Conservation (phyloP, 192 early-diverging fungal species). For the Backusella psychrophila region DNA sequence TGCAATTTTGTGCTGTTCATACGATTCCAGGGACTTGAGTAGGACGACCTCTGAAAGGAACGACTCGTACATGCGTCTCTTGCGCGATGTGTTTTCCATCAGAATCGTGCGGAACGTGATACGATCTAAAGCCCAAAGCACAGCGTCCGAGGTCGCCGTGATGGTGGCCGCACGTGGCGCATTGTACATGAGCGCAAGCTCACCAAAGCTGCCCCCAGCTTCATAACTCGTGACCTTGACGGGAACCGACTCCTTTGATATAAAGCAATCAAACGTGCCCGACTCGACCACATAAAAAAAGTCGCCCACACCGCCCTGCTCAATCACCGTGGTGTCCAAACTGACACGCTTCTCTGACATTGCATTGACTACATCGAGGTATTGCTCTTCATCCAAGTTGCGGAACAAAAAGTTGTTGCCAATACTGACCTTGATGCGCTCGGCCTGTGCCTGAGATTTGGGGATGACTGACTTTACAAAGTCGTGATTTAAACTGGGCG, state of each 20-base stretch:
- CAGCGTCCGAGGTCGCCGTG: slow-evolving; percentile 73
- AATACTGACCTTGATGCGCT: slow-evolving; percentile 79
- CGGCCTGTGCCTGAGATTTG: slow-evolving; percentile 84
- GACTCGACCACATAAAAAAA: slow-evolving; percentile 98
- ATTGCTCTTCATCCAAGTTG: slow-evolving; percentile 93
- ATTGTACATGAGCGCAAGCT: slow-evolving; percentile 99
- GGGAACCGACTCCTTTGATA: slow-evolving; percentile 64
- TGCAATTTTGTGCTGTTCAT: slow-evolving; percentile 98
- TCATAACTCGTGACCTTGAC: slow-evolving; percentile 79
- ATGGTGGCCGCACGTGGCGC: slow-evolving; percentile 97
- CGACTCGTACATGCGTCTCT: slow-evolving; percentile 94
- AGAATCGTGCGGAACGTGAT: slow-evolving; percentile 95
- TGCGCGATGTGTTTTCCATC: slow-evolving; percentile 96
- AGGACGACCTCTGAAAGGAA: slow-evolving; percentile 93
- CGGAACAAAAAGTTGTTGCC: slow-evolving; percentile 93
- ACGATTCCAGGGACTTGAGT: slow-evolving; percentile 86
- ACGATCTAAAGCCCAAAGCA: slow-evolving; percentile 97
- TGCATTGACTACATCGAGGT: slow-evolving; percentile 91
- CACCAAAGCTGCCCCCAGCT: slow-evolving; percentile 92
- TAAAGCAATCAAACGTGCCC: slow-evolving; percentile 88
- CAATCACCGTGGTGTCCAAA: slow-evolving; percentile 77
- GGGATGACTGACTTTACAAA: slow-evolving; percentile 86
- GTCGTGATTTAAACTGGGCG: slow-evolving; percentile 77
- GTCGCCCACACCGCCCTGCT: slow-evolving; percentile 95
- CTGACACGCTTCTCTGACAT: slow-evolving; percentile 91